Conservation (phyloP, 1,139 yeast genomes). For the Scheffersomyces titani region DNA sequence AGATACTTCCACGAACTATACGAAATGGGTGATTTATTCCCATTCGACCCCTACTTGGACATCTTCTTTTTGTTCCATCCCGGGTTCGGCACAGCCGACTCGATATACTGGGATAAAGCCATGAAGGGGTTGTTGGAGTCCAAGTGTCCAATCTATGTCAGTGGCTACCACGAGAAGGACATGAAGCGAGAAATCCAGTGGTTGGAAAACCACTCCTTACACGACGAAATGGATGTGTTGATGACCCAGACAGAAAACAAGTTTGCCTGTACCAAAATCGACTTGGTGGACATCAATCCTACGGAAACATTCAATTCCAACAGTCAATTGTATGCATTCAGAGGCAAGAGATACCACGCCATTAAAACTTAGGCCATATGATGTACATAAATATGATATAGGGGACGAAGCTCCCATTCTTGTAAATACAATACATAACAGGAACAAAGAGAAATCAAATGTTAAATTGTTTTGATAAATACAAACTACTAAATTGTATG, state of each 20-base stretch:
- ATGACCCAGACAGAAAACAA: conserved; percentile 72
- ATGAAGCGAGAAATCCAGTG: conserved; percentile 69
- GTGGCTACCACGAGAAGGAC: conserved; percentile 85
- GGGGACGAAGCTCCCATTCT: no score
- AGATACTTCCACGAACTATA: conserved; percentile 89
- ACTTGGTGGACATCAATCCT: conserved; percentile 86
- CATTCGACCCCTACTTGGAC: conserved; percentile 95
- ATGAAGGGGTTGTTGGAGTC: conserved; percentile 86
- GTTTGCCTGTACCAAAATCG: conserved; percentile 90
- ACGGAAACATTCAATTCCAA: conserved; percentile 92
- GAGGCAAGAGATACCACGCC: conserved; percentile 97
- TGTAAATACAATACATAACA: no score
- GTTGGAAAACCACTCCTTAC: conserved; percentile 60
- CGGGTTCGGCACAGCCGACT: conserved; percentile 84
- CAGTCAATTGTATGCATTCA: conserved; percentile 82
- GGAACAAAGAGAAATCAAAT: no score
- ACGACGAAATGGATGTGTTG: conserved; percentile 76
- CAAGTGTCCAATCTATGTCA: conserved; percentile 87
- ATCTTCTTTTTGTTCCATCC: conserved; percentile 94
- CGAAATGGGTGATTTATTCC: conserved; percentile 92
- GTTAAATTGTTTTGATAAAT: no score
- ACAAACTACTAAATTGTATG: no score
- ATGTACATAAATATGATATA: no score
- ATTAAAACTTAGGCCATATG: conserved; percentile 32
- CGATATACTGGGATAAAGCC: conserved; percentile 78